phyloP scores from a whole-genome alignment of 1,284 basidiomycete species.

The Somion occarium region DNA sequence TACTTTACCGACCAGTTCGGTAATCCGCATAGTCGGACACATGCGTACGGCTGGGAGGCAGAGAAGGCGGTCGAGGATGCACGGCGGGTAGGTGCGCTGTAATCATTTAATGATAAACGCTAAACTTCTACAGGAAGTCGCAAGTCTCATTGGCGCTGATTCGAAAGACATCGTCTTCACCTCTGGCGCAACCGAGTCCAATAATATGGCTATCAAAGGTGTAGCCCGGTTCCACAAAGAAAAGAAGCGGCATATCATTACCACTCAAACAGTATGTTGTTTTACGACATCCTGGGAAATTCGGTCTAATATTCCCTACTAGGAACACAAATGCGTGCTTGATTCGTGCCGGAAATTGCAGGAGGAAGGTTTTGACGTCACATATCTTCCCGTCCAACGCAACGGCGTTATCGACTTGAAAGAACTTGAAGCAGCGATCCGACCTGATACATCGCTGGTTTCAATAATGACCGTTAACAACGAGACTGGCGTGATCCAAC shows the following conservation, averaged over 20 bases:
- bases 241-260: constrained; percentile 88
- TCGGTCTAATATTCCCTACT: constrained; percentile 3
- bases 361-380: constrained; percentile 97
- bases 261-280: constrained; percentile 76
- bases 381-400: constrained; percentile 89
- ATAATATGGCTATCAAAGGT: constrained; percentile 98
- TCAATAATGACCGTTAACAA: constrained; percentile 99
- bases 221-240: constrained; percentile 92
- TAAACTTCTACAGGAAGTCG: constrained; percentile 61
- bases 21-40: constrained; percentile 97
- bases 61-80: constrained; percentile 93
- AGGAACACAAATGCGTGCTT: constrained; percentile 99
- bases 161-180: constrained; percentile 97
- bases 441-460: constrained; percentile 31
- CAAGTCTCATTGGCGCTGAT: constrained; percentile 90
- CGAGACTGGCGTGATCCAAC: constrained; percentile 98
- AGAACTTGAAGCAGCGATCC: constrained; percentile 31
- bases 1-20: constrained; percentile 96
- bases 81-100: constrained; percentile 54
- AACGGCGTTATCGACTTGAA: constrained; percentile 72
- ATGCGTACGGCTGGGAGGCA: constrained; percentile 99
- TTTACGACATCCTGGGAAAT: neutral
- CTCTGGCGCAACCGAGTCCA: constrained; percentile 96
- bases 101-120: neutral
- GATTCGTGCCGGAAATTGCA: constrained; percentile 95